Evolutionary conservation across 345 rosid genomes (phyloP).

Genomic region (Hibiscus trionum): DNA sequence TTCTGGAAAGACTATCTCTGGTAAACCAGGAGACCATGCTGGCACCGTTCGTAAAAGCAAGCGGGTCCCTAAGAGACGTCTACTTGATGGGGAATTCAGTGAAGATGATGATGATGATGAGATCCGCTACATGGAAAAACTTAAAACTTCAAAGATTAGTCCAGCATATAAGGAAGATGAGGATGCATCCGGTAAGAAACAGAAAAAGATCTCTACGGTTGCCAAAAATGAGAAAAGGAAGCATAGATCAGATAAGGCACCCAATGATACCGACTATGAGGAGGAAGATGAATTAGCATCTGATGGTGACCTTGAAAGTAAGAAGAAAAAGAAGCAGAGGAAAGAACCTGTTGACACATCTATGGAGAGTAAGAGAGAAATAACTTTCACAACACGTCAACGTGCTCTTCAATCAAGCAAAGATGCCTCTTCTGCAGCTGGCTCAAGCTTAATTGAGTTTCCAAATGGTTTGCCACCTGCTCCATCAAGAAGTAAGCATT

Average conservation of each 20-base stretch:
- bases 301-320: slow-evolving; percentile 46
- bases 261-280: slow-evolving; percentile 44
- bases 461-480: slow-evolving; percentile 92
- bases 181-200: slow-evolving; percentile 46
- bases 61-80: slow-evolving; percentile 61
- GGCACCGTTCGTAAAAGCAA: slow-evolving; percentile 72
- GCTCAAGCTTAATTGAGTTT: slow-evolving; percentile 57
- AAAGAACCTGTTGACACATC: slow-evolving; percentile 48
- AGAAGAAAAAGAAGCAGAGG: slow-evolving; percentile 40
- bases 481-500: slow-evolving; percentile 71
- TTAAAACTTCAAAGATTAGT: slow-evolving; percentile 48
- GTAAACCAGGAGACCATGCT: slow-evolving; percentile 48
- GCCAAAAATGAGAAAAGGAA: slow-evolving; percentile 52
- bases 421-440: slow-evolving; percentile 37
- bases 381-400: slow-evolving; percentile 74
- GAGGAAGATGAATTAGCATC: slow-evolving; percentile 45
- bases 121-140: slow-evolving; percentile 73
- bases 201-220: slow-evolving; percentile 47
- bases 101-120: slow-evolving; percentile 72
- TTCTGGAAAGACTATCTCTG: slow-evolving; percentile 29
- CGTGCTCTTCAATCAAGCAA: slow-evolving; percentile 80
- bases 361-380: slow-evolving; percentile 57
- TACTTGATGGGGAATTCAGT: slow-evolving; percentile 45
- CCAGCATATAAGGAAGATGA: slow-evolving; percentile 33
- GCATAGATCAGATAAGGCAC: slow-evolving; percentile 31